Base-by-base conservation (phyloP, 2,329 filamentous ascomycete species). In the Fusarium sp. region DNA sequence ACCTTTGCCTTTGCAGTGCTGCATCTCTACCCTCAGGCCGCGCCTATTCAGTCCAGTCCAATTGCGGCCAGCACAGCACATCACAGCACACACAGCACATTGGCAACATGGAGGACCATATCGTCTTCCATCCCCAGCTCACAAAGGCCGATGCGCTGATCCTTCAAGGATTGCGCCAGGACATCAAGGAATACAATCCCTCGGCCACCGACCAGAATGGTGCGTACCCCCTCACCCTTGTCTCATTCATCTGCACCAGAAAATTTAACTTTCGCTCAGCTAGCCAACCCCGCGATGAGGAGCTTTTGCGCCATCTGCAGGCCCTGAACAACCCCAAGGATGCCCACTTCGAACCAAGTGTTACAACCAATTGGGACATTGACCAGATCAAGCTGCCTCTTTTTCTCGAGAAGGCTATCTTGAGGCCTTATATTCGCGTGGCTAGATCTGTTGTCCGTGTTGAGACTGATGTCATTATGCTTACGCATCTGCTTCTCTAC, bases 401-500 rank as follows among this genome's bases (percentile, higher is more conserved):
- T 6, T 46, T 68, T 6, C 42, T 67, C 2, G 59, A 67, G 40
- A 68, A 67, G 48, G 7, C 46, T 3, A 17, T 90, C 3, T 78
- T 92, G 18, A 80, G 83, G 39, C 87, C 88, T 1, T 93, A 92
- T 75, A 79, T 89, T 46, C 76, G 78, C 15, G 78, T 84, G 72
- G 90, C 87, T 2, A 81, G 81, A 40, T 77, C 75, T 4, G 76
- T 90, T 21, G 89, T 91, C 11, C 88, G 91, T 15, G 81, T 87
- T 58, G 84, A 87, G 55, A 91, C 90, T 2, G 92, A 95, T 75
- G 90, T 94, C 18, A 86, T 94, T 45, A 92, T 95, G 84, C 77
- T 94, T 56, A 93, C 90, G 0, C 91, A 95, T 76, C 83, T 95
- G 21, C 75, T 94, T 35, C 79, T 93, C 25, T 94, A 94, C 80